Evolutionary conservation across 768 basidiomycete genomes (phyloP).

Genomic region (Xerocomus potaroensis): DNA sequence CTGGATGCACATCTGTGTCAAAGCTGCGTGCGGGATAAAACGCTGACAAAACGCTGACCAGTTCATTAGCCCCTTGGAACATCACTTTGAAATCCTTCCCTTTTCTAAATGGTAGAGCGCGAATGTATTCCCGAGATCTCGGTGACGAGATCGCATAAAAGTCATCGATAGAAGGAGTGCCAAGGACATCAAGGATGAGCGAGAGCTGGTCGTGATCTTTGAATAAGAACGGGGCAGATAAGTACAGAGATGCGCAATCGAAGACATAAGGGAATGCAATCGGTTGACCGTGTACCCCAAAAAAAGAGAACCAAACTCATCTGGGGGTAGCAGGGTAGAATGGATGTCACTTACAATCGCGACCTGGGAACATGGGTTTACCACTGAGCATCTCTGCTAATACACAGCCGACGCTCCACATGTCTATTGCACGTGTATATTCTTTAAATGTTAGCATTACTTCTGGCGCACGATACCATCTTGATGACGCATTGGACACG

Average conservation of each 20-base stretch:
- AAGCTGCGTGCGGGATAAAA: background rate
- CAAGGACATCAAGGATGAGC: constrained; percentile 91
- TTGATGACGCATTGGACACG: constrained; percentile 20
- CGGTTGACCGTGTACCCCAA: background rate
- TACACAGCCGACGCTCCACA: constrained; percentile 86
- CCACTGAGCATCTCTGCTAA: constrained; percentile 90
- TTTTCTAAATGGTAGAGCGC: constrained; percentile 83
- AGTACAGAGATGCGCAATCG: background rate
- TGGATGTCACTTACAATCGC: constrained; percentile 58
- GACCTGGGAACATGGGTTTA: constrained; percentile 92
- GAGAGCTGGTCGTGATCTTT: constrained; percentile 91
- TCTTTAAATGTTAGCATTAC: constrained; percentile 98
- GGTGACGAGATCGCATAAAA: constrained; percentile 88
- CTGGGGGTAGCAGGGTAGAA: background rate
- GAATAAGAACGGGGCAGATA: background rate
- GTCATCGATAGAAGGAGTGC: constrained; percentile 86
- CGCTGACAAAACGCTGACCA: constrained; percentile 34
- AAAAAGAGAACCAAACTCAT: background rate
- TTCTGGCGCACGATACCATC: constrained; percentile 98
- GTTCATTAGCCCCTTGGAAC: constrained; percentile 71
- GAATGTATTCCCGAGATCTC: constrained; percentile 80
- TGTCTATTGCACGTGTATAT: constrained; percentile 84
- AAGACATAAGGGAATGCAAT: background rate
- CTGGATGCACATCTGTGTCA: constrained; percentile 24
- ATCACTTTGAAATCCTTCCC: constrained; percentile 65